Base-by-base conservation (phyloP, 495 filamentous ascomycete species). In the Xylaria curta region DNA sequence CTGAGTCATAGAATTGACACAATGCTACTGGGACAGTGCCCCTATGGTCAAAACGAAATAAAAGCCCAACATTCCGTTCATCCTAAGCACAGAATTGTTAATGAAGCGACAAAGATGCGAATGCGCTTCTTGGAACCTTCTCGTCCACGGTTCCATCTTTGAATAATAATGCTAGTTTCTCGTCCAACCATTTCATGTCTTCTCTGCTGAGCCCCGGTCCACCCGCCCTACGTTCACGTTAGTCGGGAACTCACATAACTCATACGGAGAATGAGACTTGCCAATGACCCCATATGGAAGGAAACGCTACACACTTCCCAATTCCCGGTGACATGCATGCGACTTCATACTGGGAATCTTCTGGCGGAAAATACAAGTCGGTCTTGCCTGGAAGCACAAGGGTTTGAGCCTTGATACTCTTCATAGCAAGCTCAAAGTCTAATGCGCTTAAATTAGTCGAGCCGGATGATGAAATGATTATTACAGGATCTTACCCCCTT, bases 341-440 rank as follows among this genome's bases (percentile, higher is more conserved):
- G 44, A 92, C 89, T 74, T 93, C 91, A 74, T 88, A 89, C 71
- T 89, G 87, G 0, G 90, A 92, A 67, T 93, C 90, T 73, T 92
- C 90, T 1, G 90, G 89, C 82, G 91, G 90, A 77, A 94, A 94
- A 75, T 94, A 94, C 6, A 93, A 81, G 76, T 94, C 91, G 0
- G 90, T 92, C 76, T 91, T 87, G 7, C 80, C 77, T 1, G 91
- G 91, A 9, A 93, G 74, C 10, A 93, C 88, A 33, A 93, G 78
- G 0, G 87, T 87, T 73, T 90, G 91, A 7, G 90, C 90, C 76
- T 90, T 90, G 74, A 92, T 92, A 38, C 85, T 88, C 56, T 84
- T 83, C 88, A 93, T 85, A 0, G 91, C 89, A 51, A 86, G 85
- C 66, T 87, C 85, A 71, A 92, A 90, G 73, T 90, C 82, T 19